Percentiles rank a stretch among this genome's conserved stretches.
These are phyloP conservation scores for Mycocentrospora acerina DNA, from an alignment of 2,329 filamentous ascomycete species.

Conservation along the genomic window DNA sequence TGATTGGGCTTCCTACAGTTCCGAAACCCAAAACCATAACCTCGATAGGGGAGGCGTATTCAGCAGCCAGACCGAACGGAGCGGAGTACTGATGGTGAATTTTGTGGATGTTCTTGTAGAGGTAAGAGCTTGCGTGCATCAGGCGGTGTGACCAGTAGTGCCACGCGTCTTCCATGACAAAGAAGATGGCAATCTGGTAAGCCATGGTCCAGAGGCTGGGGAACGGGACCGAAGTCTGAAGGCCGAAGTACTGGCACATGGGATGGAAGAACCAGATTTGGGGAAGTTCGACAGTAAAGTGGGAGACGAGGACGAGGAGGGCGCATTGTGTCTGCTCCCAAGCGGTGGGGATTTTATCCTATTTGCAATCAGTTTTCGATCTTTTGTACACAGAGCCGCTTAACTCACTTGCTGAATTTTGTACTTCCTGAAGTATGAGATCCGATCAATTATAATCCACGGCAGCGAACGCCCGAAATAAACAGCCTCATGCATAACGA, in stretches of 20 bases:
- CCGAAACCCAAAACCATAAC: slow-evolving; percentile 92
- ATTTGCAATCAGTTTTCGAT: slow-evolving; percentile 16
- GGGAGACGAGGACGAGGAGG: slow-evolving; percentile 85
- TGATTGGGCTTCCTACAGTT: slow-evolving; percentile 76
- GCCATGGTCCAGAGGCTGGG: slow-evolving; percentile 82
- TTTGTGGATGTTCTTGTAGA: slow-evolving; percentile 98
- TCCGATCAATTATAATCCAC: slow-evolving; percentile 87
- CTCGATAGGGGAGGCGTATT: slow-evolving; percentile 97
- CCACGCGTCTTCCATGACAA: slow-evolving; percentile 94
- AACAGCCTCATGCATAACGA: slow-evolving; percentile 87
- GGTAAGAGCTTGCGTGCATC: slow-evolving; percentile 82
- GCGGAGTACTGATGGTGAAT: slow-evolving; percentile 99
- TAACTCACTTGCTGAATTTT: slow-evolving; percentile 82
- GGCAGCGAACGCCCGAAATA: slow-evolving; percentile 93
- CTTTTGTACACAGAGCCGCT: neutral
- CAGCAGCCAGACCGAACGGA: slow-evolving; percentile 91
- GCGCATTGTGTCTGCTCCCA: slow-evolving; percentile 96
- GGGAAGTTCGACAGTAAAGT: slow-evolving; percentile 96
- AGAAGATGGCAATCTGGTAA: slow-evolving; percentile 89
- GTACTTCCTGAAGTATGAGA: slow-evolving; percentile 86
- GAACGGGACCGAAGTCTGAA: slow-evolving; percentile 87
- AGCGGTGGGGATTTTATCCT: slow-evolving; percentile 85
- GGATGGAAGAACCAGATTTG: slow-evolving; percentile 99
- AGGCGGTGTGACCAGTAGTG: slow-evolving; percentile 96
- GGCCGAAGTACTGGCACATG: slow-evolving; percentile 87